phyloP scores from a whole-genome alignment of 1,284 basidiomycete genomes.

The Wolfiporia cocos region DNA sequence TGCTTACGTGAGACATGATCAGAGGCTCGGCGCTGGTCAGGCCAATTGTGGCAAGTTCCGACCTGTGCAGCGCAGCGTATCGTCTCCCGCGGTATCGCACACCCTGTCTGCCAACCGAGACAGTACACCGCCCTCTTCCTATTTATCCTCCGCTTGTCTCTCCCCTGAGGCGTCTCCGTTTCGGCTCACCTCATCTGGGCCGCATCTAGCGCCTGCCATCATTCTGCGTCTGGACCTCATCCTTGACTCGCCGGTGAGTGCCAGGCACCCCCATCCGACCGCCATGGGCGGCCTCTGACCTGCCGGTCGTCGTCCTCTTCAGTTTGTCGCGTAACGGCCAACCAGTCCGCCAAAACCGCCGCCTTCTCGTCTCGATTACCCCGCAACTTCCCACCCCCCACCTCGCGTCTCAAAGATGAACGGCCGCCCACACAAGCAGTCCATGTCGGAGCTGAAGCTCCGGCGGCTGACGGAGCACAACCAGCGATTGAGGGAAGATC shows the following conservation, averaged over 20 bases:
- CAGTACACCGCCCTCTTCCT: not conserved
- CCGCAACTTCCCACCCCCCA: not conserved
- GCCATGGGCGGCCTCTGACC: not conserved
- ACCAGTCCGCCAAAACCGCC: not conserved
- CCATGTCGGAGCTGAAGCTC: conserved; percentile 96
- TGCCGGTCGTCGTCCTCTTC: not conserved
- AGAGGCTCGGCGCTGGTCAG: too few relatives aligned
- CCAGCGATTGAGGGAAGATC: conserved; percentile 83
- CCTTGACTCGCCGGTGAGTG: conserved; percentile 5
- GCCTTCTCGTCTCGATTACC: not conserved
- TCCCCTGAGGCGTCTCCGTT: not conserved
- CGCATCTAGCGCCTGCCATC: not conserved
- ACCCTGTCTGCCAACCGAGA: too few relatives aligned
- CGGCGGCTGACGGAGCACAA: conserved; percentile 92
- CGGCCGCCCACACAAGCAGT: conserved; percentile 62
- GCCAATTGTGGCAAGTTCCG: conserved; percentile 5
- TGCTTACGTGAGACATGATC: too few relatives aligned
- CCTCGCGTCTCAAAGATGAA: conserved; percentile 38
- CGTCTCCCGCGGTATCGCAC: too few relatives aligned
- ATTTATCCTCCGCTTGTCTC: too few relatives aligned
- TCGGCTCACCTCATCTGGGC: not conserved
- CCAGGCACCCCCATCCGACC: too few relatives aligned
- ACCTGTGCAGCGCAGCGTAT: conserved; percentile 7
- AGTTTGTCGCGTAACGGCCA: not conserved
- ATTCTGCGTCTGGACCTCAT: conserved; percentile 4